Base-by-base conservation (phyloP, 768 basidiomycete species). In the Phaeotremella skinneri region DNA sequence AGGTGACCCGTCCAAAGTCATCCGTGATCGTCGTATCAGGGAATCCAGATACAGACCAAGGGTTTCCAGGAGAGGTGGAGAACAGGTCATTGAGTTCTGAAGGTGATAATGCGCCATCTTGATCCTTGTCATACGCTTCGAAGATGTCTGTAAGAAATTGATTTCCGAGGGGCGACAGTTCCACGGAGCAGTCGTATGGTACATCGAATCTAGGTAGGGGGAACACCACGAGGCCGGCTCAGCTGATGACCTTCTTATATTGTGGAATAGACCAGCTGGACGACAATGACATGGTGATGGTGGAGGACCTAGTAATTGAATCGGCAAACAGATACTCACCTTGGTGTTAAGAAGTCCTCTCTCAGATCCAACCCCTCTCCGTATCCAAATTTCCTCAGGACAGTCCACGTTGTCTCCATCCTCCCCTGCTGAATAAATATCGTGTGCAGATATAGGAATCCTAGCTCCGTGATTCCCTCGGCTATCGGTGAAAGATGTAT, bases 101-200 rank as follows among this genome's bases (percentile, higher is more conserved):
- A 16, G 83, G 80, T 39, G 89, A 92, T 49, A 99, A 76, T 0
- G 93, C 92, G 47, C 94, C 94, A 73, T 99, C 94, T 79, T 91
- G 87, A 74, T 98, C 94, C 90, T 94, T 91, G 80, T 99, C 94
- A 74, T 90, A 94, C 3, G 86, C 86, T 78, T 96, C 89, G 72
- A 98, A 99, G 34, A 94, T 85, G 61, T 96, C 93, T 0, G 94
- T 97, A 70, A 98, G 88, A 80, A 98, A 99, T 67, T 94, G 88
- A 76, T 97, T 93, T 2, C 94, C 94, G 21, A 87, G 79, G n/a
- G 87, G 91, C 68, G 88, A 90, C 42, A 98, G 81, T 80, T 99
- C 94, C 4, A 96, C 93, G 0, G 92, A 92, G 76, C 91, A 96
- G 73, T 97, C 94, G 53, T 84, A 79, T 0, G 91, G 88, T 2